phyloP scores from a whole-genome alignment of 495 filamentous ascomycete species.

The Penicillium cataractarum region DNA sequence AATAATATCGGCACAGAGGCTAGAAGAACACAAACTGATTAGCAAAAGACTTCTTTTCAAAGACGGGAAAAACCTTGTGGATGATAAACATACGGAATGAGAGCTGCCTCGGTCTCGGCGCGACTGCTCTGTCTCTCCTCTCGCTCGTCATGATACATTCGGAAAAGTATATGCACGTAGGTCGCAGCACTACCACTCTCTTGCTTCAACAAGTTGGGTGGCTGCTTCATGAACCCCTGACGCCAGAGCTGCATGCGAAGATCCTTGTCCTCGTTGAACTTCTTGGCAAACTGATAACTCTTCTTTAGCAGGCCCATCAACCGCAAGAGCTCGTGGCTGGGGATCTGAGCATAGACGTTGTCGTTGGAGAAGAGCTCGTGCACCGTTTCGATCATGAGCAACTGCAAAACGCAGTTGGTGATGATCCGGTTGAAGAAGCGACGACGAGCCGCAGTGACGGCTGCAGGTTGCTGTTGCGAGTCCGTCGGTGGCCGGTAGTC shows the following conservation, averaged over 20 bases:
- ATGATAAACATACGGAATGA: slow-evolving; percentile 74
- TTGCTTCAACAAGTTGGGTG: slow-evolving; percentile 97
- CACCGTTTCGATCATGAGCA: slow-evolving; percentile 99
- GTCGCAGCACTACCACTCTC: slow-evolving; percentile 90
- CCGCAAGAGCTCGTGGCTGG: slow-evolving; percentile 81
- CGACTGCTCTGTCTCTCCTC: slow-evolving; percentile 79
- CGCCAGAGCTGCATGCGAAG: slow-evolving; percentile 91
- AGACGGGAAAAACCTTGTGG: neutral
- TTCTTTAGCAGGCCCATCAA: slow-evolving; percentile 94
- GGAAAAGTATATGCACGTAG: slow-evolving; percentile 89
- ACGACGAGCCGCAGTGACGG: slow-evolving; percentile 89
- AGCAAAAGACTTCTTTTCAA: slow-evolving; percentile 3
- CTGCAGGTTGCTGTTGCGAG: slow-evolving; percentile 79
- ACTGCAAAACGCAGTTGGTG: slow-evolving; percentile 94
- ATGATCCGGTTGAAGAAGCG: slow-evolving; percentile 99
- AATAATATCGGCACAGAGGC: slow-evolving; percentile 90
- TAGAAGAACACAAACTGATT: slow-evolving; percentile 26
- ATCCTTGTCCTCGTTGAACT: slow-evolving; percentile 97
- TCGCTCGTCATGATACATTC: slow-evolving; percentile 92
- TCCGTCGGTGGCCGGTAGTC: slow-evolving; percentile 78
- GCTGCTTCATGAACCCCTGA: slow-evolving; percentile 99
- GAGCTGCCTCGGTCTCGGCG: slow-evolving; percentile 80
- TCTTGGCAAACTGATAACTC: slow-evolving; percentile 91
- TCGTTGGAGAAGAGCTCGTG: slow-evolving; percentile 98
- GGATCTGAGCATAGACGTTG: slow-evolving; percentile 90